Evolutionary conservation across 805 yeast genomes (phyloP).

Genomic region (Lipomyces chichibuensis): DNA sequence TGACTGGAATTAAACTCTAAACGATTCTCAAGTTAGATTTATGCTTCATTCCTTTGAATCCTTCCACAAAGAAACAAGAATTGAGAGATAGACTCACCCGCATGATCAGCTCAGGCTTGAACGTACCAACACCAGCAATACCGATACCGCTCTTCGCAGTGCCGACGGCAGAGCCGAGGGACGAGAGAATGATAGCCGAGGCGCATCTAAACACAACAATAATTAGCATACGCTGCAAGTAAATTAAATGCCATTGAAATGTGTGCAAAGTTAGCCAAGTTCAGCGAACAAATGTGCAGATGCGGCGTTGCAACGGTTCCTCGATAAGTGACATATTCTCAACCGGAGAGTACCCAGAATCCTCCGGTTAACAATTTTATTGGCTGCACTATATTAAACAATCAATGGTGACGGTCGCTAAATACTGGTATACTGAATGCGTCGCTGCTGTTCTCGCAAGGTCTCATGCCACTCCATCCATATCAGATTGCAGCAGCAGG

Average conservation of each 20-base stretch:
- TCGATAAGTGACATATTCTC: not conserved
- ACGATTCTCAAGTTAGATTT: not conserved
- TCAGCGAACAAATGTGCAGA: not conserved
- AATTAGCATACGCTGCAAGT: not conserved
- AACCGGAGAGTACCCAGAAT: not conserved
- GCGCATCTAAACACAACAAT: constrained; percentile 60
- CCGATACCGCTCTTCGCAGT: constrained; percentile 98
- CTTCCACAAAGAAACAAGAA: not conserved
- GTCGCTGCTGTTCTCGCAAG: too few species aligned
- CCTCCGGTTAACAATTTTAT: not conserved
- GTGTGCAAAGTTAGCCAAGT: not conserved
- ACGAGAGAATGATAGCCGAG: constrained; percentile 96
- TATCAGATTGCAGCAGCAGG: not conserved
- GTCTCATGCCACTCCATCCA: too few species aligned
- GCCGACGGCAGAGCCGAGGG: constrained; percentile 97
- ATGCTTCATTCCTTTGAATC: not conserved
- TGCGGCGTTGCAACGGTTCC: not conserved
- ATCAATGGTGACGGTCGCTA: not conserved
- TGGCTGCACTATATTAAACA: not conserved
- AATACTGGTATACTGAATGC: not conserved
- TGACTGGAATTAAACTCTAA: constrained; percentile 77
- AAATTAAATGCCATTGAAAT: constrained; percentile 28
- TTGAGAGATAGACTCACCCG: constrained; percentile 46
- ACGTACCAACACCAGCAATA: constrained; percentile 96
- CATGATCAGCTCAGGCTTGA: constrained; percentile 96